Percentiles rank a stretch among this genome's conserved stretches.
phyloP scores from a whole-genome alignment of 192 early-diverging fungal species.

The Coemansia sp. region DNA sequence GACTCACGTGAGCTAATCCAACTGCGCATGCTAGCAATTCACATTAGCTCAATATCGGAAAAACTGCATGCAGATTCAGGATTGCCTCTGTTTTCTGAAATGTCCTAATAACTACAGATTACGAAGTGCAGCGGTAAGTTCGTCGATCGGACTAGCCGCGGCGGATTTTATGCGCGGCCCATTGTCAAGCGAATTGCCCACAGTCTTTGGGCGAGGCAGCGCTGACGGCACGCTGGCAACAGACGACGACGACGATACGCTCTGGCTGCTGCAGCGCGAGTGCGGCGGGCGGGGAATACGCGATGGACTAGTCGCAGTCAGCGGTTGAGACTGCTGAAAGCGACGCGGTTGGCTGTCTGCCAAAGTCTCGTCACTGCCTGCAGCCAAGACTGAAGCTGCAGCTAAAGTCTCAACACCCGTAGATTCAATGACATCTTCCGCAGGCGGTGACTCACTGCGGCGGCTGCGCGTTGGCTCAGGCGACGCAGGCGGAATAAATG shows the following conservation, averaged over 20 bases:
- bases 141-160: constrained; percentile 13
- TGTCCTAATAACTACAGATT: constrained; percentile 6
- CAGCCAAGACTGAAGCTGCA: neutral
- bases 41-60: no score
- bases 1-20: no score
- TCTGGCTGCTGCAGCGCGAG: no score
- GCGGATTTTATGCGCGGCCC: neutral
- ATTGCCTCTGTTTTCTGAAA: neutral
- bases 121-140: constrained; percentile 19
- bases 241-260: constrained; percentile 5
- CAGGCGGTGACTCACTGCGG: no score
- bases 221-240: constrained; percentile 5
- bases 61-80: neutral
- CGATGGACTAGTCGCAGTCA: constrained; percentile 5
- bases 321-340: neutral
- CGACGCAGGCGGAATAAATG: constrained; percentile 14
- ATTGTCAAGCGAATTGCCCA: no score
- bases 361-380: neutral
- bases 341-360: neutral
- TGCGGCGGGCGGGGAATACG: constrained; percentile 25
- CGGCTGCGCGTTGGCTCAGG: neutral
- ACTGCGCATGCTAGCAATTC: no score
- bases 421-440: no score
- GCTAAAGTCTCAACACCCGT: no score
- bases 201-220: neutral